A percentile compares a stretch with the other conserved stretches of the same genome.
Conservation (phyloP, 2,329 filamentous ascomycete genomes). For the Sclerotinia sclerotiorum region DNA sequence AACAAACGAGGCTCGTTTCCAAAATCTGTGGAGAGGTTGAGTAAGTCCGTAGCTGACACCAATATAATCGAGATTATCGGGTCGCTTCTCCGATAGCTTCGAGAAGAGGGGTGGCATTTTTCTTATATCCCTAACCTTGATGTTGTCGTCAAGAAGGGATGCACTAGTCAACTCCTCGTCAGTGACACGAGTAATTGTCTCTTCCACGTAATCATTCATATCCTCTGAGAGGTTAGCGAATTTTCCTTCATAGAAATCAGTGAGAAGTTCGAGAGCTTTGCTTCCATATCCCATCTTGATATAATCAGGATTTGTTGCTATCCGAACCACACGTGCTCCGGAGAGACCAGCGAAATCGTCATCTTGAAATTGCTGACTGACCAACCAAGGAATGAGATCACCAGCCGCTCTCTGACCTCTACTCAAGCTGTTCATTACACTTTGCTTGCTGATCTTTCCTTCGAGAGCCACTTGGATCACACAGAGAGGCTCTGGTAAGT, state of each 20-base stretch:
- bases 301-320: constrained; percentile 95
- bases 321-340: constrained; percentile 86
- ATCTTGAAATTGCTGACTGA: constrained; percentile 97
- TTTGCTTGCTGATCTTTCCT: constrained; percentile 90
- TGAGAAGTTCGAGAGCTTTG: constrained; percentile 80
- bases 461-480: constrained; percentile 94
- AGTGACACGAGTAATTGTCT: constrained; percentile 73
- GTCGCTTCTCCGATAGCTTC: constrained; percentile 78
- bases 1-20: constrained; percentile 83
- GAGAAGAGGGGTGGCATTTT: constrained; percentile 93
- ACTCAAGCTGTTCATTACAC: constrained; percentile 84
- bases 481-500: constrained; percentile 87
- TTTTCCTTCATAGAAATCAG: constrained; percentile 93
- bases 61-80: constrained; percentile 82
- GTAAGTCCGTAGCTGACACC: constrained; percentile 96
- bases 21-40: constrained; percentile 86
- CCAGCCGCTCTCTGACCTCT: constrained; percentile 86
- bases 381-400: constrained; percentile 95
- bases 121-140: constrained; percentile 84
- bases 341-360: constrained; percentile 93
- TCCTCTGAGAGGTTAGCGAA: constrained; percentile 82
- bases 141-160: constrained; percentile 79
- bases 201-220: constrained; percentile 50
- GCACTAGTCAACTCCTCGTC: constrained; percentile 77
- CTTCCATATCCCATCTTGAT: constrained; percentile 90